Evolutionary conservation across 371 early-diverging fungal genomes (phyloP).

Genomic region (Mucor lusitanicus): DNA sequence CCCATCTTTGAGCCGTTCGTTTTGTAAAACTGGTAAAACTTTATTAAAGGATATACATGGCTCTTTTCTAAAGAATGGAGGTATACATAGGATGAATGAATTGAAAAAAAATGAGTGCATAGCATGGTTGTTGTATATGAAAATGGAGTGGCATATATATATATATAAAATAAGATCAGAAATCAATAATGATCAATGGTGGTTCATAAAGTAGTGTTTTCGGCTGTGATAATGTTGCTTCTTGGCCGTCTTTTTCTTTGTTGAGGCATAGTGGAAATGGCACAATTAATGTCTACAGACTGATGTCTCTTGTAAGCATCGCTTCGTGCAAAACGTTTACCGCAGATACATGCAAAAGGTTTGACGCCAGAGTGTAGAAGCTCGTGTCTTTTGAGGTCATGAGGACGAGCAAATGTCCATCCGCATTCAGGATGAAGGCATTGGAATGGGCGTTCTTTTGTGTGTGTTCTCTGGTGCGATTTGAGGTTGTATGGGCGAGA

Average conservation of each 20-base stretch:
- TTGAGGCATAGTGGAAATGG: not conserved
- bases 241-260: not conserved
- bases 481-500: conserved; percentile 80
- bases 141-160: not conserved
- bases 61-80: not conserved
- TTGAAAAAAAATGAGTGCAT: not conserved
- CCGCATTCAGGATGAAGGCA: conserved; percentile 56
- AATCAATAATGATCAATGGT: not conserved
- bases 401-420: conserved; percentile 65
- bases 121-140: not conserved
- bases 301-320: conserved; percentile 71
- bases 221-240: not conserved
- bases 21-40: not conserved
- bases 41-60: not conserved
- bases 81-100: not conserved
- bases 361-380: conserved; percentile 65
- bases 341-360: conserved; percentile 62
- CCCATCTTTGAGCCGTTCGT: not conserved
- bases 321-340: conserved; percentile 69
- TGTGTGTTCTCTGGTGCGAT: conserved; percentile 76
- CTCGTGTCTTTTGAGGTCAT: conserved; percentile 82
- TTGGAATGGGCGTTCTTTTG: conserved; percentile 70
- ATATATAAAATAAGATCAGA: no score
- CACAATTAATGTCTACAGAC: conserved; percentile 20
- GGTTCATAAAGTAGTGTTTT: not conserved